phyloP scores from a whole-genome alignment of 2,329 filamentous ascomycete species.

The Beauveria australis region DNA sequence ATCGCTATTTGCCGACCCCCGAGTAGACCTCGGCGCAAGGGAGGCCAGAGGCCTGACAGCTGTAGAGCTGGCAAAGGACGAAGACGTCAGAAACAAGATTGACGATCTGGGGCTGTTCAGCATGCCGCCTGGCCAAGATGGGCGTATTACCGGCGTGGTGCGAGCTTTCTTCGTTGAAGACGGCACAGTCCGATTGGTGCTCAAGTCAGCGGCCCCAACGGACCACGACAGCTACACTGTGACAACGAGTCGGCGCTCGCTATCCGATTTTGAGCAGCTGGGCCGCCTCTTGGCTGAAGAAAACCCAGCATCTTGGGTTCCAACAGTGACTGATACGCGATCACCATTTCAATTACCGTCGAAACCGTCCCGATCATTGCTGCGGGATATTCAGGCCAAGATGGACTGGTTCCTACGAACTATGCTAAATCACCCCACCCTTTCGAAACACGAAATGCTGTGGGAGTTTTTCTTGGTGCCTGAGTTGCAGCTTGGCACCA shows the following conservation, averaged over 20 bases:
- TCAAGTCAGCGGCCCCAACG: conserved; percentile 90
- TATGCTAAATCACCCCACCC: conserved; percentile 80
- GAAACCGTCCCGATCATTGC: conserved; percentile 75
- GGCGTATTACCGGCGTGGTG: conserved; percentile 84
- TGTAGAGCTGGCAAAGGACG: conserved; percentile 93
- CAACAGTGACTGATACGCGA: conserved; percentile 65
- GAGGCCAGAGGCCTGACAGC: conserved; percentile 86
- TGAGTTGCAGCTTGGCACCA: conserved; percentile 82
- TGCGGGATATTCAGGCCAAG: conserved; percentile 79
- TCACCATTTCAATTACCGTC: conserved; percentile 91
- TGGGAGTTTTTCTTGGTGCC: conserved; percentile 99
- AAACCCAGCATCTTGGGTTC: conserved; percentile 93
- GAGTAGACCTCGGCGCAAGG: conserved; percentile 76
- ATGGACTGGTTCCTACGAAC: conserved; percentile 85
- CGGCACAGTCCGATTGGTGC: conserved; percentile 80
- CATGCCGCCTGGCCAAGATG: conserved; percentile 61
- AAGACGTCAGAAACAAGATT: conserved; percentile 92
- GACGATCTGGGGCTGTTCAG: conserved; percentile 87
- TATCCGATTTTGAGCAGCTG: conserved; percentile 86
- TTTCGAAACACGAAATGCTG: conserved; percentile 90
- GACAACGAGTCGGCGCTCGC: conserved; percentile 82
- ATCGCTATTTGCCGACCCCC: conserved; percentile 74
- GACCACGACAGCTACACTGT: conserved; percentile 78
- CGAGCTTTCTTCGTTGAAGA: conserved; percentile 97
- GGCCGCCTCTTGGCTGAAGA: conserved; percentile 76